Percentiles rank a stretch among this genome's conserved stretches.
Conservation (phyloP, 2,329 filamentous ascomycete genomes). For the Calonectria hawksworthii region DNA sequence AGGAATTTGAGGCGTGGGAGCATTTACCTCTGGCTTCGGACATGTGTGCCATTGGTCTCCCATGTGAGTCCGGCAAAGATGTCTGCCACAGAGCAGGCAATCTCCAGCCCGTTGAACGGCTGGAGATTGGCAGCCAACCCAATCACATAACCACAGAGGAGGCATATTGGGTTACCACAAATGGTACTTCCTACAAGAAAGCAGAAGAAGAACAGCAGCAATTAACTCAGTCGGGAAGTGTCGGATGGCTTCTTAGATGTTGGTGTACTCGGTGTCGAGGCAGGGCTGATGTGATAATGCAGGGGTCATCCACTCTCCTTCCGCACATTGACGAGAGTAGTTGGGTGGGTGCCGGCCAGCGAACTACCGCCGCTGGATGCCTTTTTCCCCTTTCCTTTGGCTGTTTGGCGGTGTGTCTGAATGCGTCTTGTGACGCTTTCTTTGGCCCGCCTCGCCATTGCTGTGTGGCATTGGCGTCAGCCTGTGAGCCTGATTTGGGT, state of each 20-base stretch:
- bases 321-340: not conserved
- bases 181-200: not conserved
- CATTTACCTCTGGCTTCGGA: not conserved
- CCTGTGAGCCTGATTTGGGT: not conserved
- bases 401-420: not conserved
- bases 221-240: not conserved
- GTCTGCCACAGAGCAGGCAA: not conserved
- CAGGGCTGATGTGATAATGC: not conserved
- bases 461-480: not conserved
- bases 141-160: not conserved
- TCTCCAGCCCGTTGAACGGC: not conserved
- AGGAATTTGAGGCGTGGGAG: not conserved
- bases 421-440: not conserved
- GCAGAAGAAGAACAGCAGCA: not conserved
- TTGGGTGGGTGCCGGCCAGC: slow-evolving; percentile 7
- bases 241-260: not conserved
- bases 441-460: not conserved
- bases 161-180: not conserved
- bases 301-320: not conserved
- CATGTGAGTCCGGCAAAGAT: not conserved
- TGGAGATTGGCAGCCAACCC: not conserved
- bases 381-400: not conserved
- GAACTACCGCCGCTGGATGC: not conserved
- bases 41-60: not conserved
- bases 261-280: not conserved